phyloP scores from a whole-genome alignment of 805 yeast genomes.

The Hyphopichia homilentoma region DNA sequence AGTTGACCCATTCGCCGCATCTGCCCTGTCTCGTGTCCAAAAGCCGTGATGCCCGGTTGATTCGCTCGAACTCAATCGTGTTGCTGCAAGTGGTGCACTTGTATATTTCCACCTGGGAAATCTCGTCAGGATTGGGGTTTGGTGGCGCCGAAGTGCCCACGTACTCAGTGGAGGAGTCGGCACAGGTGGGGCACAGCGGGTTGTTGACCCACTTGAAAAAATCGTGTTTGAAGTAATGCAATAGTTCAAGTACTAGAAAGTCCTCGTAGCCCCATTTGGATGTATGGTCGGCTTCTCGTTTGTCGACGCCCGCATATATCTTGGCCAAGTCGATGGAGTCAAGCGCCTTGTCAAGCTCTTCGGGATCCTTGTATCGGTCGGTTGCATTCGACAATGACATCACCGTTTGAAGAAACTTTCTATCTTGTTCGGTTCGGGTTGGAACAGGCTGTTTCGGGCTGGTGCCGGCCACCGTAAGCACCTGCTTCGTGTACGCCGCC shows the following conservation, averaged over 20 bases:
- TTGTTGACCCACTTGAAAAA: conserved; percentile 83
- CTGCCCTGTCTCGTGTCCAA: conserved; percentile 67
- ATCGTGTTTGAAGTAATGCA: conserved; percentile 57
- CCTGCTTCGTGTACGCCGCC: background rate
- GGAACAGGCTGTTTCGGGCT: background rate
- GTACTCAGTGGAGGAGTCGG: conserved; percentile 10
- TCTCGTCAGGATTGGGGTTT: conserved; percentile 32
- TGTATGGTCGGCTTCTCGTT: conserved; percentile 24
- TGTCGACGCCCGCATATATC: conserved; percentile 61
- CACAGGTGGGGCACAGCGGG: conserved; percentile 59
- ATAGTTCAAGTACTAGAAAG: conserved; percentile 27
- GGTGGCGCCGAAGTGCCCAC: conserved; percentile 40
- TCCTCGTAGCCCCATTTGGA: conserved; percentile 28
- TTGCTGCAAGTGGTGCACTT: conserved; percentile 50
- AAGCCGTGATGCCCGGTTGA: conserved; percentile 62
- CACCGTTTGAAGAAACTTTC: background rate
- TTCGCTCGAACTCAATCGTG: conserved; percentile 66
- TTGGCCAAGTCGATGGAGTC: conserved; percentile 58
- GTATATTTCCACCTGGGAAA: conserved; percentile 62
- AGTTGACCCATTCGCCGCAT: conserved; percentile 95
- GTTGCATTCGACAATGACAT: conserved; percentile 2
- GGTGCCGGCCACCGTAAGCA: background rate
- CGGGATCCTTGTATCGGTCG: conserved; percentile 11
- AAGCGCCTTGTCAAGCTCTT: conserved; percentile 47
- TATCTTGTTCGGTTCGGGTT: background rate